A percentile compares a stretch with the other conserved stretches of the same genome.
These are phyloP conservation scores for Funneliformis mosseae DNA, from an alignment of 192 early-diverging fungal species.

Conservation along the genomic window DNA sequence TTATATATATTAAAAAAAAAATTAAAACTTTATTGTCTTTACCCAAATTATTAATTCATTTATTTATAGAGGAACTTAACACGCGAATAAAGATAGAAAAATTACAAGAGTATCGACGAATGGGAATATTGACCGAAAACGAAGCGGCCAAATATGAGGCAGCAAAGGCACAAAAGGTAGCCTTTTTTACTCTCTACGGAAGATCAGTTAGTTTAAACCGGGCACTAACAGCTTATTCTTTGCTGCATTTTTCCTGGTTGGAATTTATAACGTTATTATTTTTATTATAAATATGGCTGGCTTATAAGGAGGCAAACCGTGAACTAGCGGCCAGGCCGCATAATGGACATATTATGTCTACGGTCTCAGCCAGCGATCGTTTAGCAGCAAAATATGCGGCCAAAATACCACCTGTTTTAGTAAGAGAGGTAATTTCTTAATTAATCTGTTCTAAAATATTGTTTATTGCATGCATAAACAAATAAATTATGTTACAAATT, in stretches of 20 bases:
- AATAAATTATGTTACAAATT: background rate
- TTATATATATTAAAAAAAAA: background rate
- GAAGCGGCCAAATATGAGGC: slow-evolving; percentile 19
- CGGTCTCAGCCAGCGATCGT: slow-evolving; percentile 16
- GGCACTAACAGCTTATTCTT: background rate
- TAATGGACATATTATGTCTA: background rate
- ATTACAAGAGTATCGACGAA: slow-evolving; percentile 29
- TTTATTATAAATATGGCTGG: background rate
- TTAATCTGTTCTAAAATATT: background rate
- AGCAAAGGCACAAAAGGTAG: slow-evolving; percentile 25
- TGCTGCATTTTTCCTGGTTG: background rate
- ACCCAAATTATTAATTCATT: background rate
- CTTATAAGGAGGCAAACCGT: slow-evolving; percentile 14
- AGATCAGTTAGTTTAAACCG: slow-evolving; percentile 4
- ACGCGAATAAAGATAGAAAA: slow-evolving; percentile 17
- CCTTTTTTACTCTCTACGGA: background rate
- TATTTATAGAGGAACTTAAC: slow-evolving; percentile 5
- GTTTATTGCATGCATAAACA: background rate
- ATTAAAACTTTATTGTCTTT: background rate
- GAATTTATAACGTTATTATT: background rate
- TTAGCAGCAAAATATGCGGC: slow-evolving; percentile 9
- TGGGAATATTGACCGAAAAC: slow-evolving; percentile 14
- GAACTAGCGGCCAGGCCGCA: slow-evolving; percentile 8
- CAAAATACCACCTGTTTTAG: slow-evolving; percentile 1
- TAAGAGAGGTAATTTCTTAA: background rate